These are phyloP conservation scores for Neurospora sp. DNA, from an alignment of 495 filamentous ascomycete species.

Conservation along the genomic window DNA sequence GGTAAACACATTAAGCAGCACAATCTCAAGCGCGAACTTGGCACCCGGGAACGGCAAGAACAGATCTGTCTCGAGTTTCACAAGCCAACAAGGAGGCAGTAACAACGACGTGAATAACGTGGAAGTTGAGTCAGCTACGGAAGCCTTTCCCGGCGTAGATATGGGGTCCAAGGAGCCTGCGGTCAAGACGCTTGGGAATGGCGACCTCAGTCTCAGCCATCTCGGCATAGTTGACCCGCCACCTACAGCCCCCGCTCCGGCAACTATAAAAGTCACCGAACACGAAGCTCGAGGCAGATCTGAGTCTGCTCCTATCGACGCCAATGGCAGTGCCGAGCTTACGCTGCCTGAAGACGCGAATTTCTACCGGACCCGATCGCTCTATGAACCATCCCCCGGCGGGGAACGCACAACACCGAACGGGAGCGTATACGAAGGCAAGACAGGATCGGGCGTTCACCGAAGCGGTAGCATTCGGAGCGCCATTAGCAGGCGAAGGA, in stretches of 20 bases:
- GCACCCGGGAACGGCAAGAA: conserved; percentile 29
- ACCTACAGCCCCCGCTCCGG: conserved; percentile 31
- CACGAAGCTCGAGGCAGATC: conserved; percentile 28
- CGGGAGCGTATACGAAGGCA: conserved; percentile 60
- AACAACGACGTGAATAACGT: conserved; percentile 28
- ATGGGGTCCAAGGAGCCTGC: conserved; percentile 58
- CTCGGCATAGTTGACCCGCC: conserved; percentile 55
- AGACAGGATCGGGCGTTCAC: conserved; percentile 41
- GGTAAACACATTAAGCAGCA: conserved; percentile 75
- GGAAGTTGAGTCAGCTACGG: conserved; percentile 37
- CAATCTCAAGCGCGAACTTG: conserved; percentile 54
- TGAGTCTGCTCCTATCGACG: conserved; percentile 35
- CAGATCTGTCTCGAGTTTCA: conserved; percentile 18
- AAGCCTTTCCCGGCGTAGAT: conserved; percentile 22
- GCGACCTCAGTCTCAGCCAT: conserved; percentile 79
- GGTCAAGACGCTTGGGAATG: conserved; percentile 80
- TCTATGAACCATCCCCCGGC: conserved; percentile 34
- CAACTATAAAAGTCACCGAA: conserved; percentile 34
- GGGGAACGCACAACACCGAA: conserved; percentile 55
- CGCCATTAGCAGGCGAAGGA: conserved; percentile 56
- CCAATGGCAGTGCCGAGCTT: conserved; percentile 6
- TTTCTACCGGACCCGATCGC: conserved; percentile 27
- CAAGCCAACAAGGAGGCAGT: conserved; percentile 17
- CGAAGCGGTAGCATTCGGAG: conserved; percentile 79
- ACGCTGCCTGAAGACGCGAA: conserved; percentile 24